phyloP scores from a whole-genome alignment of 768 basidiomycete genomes.

The Neoboletus subvelutipes region DNA sequence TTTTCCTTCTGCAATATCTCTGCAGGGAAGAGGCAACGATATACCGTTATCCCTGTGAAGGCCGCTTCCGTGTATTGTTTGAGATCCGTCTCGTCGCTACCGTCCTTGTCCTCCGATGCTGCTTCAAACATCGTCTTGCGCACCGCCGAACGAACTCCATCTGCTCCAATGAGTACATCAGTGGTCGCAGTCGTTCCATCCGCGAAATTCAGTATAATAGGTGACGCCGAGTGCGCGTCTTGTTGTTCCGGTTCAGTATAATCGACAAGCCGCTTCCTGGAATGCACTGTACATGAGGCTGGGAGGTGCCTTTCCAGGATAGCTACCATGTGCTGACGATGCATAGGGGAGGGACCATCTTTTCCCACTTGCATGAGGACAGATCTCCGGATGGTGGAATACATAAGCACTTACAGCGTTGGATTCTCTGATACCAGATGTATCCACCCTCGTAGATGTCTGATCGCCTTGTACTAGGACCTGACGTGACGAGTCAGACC shows the following conservation, averaged over 20 bases:
- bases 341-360: conserved; percentile 13
- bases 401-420: conserved; percentile 18
- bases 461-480: conserved; percentile 11
- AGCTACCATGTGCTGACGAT: conserved; percentile 25
- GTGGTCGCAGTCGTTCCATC: conserved; percentile 27
- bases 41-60: conserved; percentile 43
- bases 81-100: background rate
- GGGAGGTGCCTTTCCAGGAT: conserved; percentile 22
- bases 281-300: conserved; percentile 18
- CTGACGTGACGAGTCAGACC: background rate
- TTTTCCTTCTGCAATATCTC: conserved; percentile 27
- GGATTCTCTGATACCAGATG: conserved; percentile 25
- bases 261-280: conserved; percentile 19
- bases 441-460: conserved; percentile 35
- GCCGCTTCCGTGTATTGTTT: conserved; percentile 26
- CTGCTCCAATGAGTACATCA: conserved; percentile 46
- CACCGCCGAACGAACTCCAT: conserved; percentile 38
- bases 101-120: conserved; percentile 1
- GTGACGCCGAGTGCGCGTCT: conserved; percentile 28
- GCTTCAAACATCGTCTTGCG: conserved; percentile 25
- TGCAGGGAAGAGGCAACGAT: conserved; percentile 38
- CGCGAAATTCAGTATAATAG: conserved; percentile 12
- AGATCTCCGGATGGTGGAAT: background rate
- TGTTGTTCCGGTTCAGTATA: conserved; percentile 10
- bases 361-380: background rate